phyloP scores from a whole-genome alignment of 1,284 basidiomycete species.

The Cutaneotrichosporon cavernicola region DNA sequence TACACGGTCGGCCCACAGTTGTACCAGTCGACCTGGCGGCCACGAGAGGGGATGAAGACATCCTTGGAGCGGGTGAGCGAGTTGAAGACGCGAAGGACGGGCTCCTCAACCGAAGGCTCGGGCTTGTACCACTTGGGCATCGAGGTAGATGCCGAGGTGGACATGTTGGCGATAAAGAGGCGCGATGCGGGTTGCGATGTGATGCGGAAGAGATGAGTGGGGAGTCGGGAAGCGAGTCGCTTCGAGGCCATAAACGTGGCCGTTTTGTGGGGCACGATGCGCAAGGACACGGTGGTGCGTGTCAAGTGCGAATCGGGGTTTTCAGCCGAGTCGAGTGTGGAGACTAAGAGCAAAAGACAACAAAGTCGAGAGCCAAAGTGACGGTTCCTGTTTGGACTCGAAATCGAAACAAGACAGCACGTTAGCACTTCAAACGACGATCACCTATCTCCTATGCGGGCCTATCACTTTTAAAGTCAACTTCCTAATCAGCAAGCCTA shows the following conservation, averaged over 20 bases:
- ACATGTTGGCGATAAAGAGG: constrained; percentile 22
- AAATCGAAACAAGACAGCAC: neutral
- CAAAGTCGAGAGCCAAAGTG: no score
- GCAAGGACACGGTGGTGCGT: neutral
- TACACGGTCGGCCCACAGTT: constrained; percentile 99
- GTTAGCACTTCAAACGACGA: no score
- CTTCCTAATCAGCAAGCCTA: no score
- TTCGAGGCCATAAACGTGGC: constrained; percentile 15
- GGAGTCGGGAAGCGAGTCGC: constrained; percentile 7
- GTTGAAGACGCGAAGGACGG: constrained; percentile 80
- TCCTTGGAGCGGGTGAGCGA: constrained; percentile 90
- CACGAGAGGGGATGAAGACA: constrained; percentile 76
- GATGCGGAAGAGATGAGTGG: constrained; percentile 10
- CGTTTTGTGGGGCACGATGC: neutral
- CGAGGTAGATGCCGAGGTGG: constrained; percentile 33
- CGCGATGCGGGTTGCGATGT: neutral
- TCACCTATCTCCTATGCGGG: neutral
- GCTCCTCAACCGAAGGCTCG: constrained; percentile 39
- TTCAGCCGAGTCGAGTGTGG: neutral
- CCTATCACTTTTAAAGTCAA: neutral
- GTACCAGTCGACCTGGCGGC: constrained; percentile 94
- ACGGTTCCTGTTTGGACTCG: no score
- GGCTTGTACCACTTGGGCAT: constrained; percentile 52
- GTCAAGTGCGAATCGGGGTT: neutral
- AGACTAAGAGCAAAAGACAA: neutral